A percentile compares a stretch with the other conserved stretches of the same genome.
These are phyloP conservation scores for Exophiala xenobiotica DNA, from an alignment of 2,329 filamentous ascomycete species.

Conservation along the genomic window DNA sequence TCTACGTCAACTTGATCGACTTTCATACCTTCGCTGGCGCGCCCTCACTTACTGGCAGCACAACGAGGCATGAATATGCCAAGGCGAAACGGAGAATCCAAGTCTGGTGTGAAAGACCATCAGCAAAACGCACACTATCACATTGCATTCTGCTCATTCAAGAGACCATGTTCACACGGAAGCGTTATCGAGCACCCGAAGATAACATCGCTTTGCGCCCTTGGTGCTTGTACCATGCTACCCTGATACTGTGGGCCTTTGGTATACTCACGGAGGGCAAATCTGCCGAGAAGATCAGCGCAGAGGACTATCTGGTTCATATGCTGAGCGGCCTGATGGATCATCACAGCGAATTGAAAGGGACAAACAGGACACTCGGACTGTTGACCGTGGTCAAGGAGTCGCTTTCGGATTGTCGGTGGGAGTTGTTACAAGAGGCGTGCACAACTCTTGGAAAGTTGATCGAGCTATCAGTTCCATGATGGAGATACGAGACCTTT, in stretches of 20 bases:
- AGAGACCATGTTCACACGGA: conserved; percentile 31
- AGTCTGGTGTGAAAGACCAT: conserved; percentile 28
- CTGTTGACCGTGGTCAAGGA: conserved; percentile 29
- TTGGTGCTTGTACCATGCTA: conserved; percentile 33
- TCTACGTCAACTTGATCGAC: conserved; percentile 33
- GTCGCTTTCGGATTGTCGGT: conserved; percentile 30
- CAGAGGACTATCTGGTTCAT: conserved; percentile 20
- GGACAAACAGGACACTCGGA: conserved; percentile 25
- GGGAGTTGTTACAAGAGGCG: conserved; percentile 33
- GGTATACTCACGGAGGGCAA: conserved; percentile 25
- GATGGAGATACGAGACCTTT: too few relatives aligned
- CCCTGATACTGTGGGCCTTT: conserved; percentile 32
- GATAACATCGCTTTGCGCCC: conserved; percentile 32
- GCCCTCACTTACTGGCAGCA: conserved; percentile 29
- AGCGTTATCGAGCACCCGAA: conserved; percentile 26
- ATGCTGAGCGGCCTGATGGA: conserved; percentile 16
- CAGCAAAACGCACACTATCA: conserved; percentile 30
- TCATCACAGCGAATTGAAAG: conserved; percentile 4
- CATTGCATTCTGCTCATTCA: conserved; percentile 32
- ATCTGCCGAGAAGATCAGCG: conserved; percentile 18
- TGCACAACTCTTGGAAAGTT: conserved; percentile 30
- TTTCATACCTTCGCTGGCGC: conserved; percentile 33
- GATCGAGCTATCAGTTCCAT: neutral
- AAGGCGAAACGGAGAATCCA: conserved; percentile 27
- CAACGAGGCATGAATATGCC: conserved; percentile 25